Evolutionary conservation across 257 asterid species (phyloP), one percentile per base, ranked within the genome.

Genomic region (Gentiana macrophylla): DNA sequence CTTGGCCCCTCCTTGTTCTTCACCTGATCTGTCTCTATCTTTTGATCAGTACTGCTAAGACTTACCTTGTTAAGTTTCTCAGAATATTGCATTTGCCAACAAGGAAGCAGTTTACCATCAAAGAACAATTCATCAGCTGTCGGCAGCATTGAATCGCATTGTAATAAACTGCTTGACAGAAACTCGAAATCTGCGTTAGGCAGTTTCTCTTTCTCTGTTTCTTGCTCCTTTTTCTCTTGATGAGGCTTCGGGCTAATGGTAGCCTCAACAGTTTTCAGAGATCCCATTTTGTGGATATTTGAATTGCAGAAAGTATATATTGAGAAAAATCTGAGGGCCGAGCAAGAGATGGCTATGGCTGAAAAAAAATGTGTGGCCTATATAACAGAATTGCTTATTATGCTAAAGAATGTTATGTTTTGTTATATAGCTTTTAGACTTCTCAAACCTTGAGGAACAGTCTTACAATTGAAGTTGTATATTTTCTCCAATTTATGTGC

Each of bases 41-140:
- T 49, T 8, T 56, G 60, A 8, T 72, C 79, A 4, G 76, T 6
- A 63, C 80, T 84, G 65, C 80, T 84, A 47, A 71, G 64, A 61
- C 47, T 70, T 46, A 86, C 62, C 62, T 65, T 75, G 62, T 57
- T 62, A 67, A 80, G 86, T 11, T 86, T 84, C 38, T 78, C 94
- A 0, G 76, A 67, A 6, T 71, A 73, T 43, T 78, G 84, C 70
- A 67, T 70, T 63, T 84, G 79, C 83, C 86, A 65, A 41, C 70
- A 84, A 8, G 96, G 92, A 7, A 83, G 92, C 15, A 91, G 43
- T 37, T 87, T 91, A 0, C 98, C 98, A 35, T 79, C 92, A 24
- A 50, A 63, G 57, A 86, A 80, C 32, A 91, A 51, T 44, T 91
- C 92, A 37, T 91, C 98, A 0, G 98, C 98, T 0, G 94, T 59